Conservation (phyloP, 2,329 filamentous ascomycete species). For the Rhynchosporium graminicola region DNA sequence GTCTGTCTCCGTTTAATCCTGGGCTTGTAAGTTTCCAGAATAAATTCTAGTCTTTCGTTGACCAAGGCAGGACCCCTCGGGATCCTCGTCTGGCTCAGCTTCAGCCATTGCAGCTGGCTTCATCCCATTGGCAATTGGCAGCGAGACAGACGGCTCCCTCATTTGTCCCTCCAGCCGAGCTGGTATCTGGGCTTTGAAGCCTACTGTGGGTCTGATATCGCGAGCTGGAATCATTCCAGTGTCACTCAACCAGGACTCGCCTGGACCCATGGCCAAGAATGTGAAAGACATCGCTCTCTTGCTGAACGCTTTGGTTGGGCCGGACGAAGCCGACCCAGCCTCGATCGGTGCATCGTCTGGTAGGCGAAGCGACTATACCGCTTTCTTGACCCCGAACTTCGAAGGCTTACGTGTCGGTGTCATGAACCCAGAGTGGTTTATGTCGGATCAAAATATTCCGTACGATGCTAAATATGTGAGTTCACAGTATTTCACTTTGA, state of each 20-base stretch:
- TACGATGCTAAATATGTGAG: too few relatives aligned
- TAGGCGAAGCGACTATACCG: too few relatives aligned
- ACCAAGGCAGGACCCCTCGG: background rate
- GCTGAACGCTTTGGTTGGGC: background rate
- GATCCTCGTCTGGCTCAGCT: constrained; percentile 9
- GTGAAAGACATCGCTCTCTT: background rate
- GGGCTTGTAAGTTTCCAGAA: background rate
- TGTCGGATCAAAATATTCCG: too few relatives aligned
- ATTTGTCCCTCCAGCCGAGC: constrained; percentile 4
- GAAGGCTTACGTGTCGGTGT: too few relatives aligned
- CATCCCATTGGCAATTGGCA: background rate
- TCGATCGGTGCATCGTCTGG: too few relatives aligned
- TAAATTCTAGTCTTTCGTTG: too few relatives aligned
- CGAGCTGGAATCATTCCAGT: background rate
- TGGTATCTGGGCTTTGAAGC: background rate
- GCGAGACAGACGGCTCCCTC: constrained; percentile 13
- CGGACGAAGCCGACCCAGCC: too few relatives aligned
- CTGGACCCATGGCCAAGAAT: constrained; percentile 5
- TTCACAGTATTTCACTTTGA: too few relatives aligned
- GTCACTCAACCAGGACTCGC: background rate
- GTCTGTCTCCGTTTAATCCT: too few relatives aligned
- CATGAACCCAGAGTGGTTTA: too few relatives aligned
- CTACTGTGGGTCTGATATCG: background rate
- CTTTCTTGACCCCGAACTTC: too few relatives aligned
- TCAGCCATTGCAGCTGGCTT: constrained; percentile 4